phyloP scores from a whole-genome alignment of 2,329 filamentous ascomycete species.

The Monosporascus sp. region DNA sequence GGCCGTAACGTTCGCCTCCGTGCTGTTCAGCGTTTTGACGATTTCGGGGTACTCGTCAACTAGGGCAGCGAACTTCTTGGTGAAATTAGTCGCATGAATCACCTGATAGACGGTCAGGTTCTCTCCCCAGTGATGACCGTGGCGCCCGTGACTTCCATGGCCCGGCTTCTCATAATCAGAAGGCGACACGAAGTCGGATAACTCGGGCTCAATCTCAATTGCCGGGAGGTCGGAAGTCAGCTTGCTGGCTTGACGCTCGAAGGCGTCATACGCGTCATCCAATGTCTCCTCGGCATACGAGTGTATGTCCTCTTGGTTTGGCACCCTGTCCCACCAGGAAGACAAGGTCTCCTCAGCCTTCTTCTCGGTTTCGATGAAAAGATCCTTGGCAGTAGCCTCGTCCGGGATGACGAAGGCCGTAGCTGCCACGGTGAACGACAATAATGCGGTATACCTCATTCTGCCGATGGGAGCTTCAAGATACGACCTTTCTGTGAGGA shows the following conservation, averaged over 20 bases:
- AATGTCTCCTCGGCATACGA: slow-evolving; percentile 9
- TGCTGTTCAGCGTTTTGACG: slow-evolving; percentile 69
- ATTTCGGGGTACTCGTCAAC: slow-evolving; percentile 69
- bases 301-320: slow-evolving; percentile 11
- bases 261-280: slow-evolving; percentile 8
- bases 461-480: slow-evolving; percentile 2
- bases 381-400: slow-evolving; percentile 21
- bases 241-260: slow-evolving; percentile 12
- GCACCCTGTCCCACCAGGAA: slow-evolving; percentile 14
- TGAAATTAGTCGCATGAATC: slow-evolving; percentile 70
- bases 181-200: slow-evolving; percentile 14
- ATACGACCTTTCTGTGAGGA: neutral
- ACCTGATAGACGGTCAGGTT: slow-evolving; percentile 77
- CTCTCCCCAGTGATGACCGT: slow-evolving; percentile 33
- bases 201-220: slow-evolving; percentile 7
- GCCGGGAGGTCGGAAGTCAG: slow-evolving; percentile 10
- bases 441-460: slow-evolving; percentile 20
- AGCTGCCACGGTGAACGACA: slow-evolving; percentile 18
- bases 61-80: slow-evolving; percentile 70
- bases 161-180: slow-evolving; percentile 3
- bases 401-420: slow-evolving; percentile 24
- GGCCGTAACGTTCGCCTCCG: slow-evolving; percentile 68
- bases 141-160: slow-evolving; percentile 11
- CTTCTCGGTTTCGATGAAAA: slow-evolving; percentile 17
- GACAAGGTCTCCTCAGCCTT: slow-evolving; percentile 12